Conservation (phyloP, 352 stramenopile genomes). For the Pythium volutum region DNA sequence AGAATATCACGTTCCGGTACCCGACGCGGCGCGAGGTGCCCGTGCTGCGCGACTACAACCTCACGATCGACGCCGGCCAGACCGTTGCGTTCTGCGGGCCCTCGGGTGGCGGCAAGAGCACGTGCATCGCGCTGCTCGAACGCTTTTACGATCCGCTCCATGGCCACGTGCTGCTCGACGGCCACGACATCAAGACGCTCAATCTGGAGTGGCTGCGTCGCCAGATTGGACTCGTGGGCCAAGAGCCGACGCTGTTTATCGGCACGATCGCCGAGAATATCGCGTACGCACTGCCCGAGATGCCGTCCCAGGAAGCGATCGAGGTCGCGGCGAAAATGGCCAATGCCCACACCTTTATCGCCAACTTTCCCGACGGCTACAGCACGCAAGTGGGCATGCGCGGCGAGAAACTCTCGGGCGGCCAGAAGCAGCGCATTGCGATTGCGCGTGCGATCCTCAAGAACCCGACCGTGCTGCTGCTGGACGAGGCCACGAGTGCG, state of each 20-base stretch:
- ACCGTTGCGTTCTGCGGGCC: conserved; percentile 49
- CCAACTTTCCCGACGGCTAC: conserved; percentile 85
- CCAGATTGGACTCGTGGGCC: conserved; percentile 50
- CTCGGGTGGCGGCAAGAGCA: conserved; percentile 16
- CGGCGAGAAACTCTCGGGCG: conserved; percentile 75
- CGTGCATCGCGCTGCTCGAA: conserved; percentile 44
- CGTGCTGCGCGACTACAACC: conserved; percentile 83
- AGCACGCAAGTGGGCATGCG: conserved; percentile 92
- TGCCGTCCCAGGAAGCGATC: conserved; percentile 65
- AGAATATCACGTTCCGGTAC: conserved; percentile 76
- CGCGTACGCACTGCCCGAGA: conserved; percentile 41
- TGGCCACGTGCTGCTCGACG: conserved; percentile 71
- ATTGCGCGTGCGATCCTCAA: conserved; percentile 92
- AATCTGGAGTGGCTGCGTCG: conserved; percentile 58
- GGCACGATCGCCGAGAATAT: conserved; percentile 73
- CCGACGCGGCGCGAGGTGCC: conserved; percentile 52
- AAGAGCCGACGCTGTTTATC: conserved; percentile 54
- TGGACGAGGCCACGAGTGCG: conserved; percentile 92
- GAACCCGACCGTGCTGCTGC: conserved; percentile 80
- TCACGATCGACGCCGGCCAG: conserved; percentile 71
- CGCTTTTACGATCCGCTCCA: conserved; percentile 64
- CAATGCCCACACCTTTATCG: conserved; percentile 94
- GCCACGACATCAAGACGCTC: conserved; percentile 64
- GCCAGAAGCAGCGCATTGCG: conserved; percentile 81
- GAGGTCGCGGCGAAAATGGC: conserved; percentile 86